A percentile compares a stretch with the other conserved stretches of the same genome.
Evolutionary conservation across 495 filamentous ascomycete genomes (phyloP).

Genomic region (Mytilinidion resinicola): DNA sequence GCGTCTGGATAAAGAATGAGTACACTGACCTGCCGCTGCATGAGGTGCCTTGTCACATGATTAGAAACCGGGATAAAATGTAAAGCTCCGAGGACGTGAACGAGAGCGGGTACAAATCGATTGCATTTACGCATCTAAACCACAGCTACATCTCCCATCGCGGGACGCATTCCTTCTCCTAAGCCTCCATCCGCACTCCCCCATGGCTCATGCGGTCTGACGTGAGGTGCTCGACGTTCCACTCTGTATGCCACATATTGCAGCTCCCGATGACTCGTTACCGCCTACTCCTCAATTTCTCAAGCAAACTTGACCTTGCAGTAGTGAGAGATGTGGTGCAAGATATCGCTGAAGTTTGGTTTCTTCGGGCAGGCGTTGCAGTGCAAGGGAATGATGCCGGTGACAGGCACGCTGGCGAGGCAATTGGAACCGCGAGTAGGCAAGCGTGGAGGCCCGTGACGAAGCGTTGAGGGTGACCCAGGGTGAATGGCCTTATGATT

Average conservation of each 20-base stretch:
- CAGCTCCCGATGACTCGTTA: constrained; percentile 58
- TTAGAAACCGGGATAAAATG: too few species aligned
- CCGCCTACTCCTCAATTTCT: constrained; percentile 43
- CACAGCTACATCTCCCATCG: too few species aligned
- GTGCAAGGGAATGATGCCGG: constrained; percentile 51
- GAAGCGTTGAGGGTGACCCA: too few species aligned
- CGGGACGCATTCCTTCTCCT: too few species aligned
- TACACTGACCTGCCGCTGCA: too few species aligned
- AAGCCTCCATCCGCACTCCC: too few species aligned
- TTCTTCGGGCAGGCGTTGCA: constrained; percentile 76
- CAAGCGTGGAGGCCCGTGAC: neutral
- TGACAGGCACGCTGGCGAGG: constrained; percentile 20
- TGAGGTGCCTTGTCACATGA: too few species aligned
- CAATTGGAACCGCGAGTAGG: neutral
- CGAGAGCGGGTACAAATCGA: too few species aligned
- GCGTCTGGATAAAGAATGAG: too few species aligned
- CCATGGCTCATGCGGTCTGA: constrained; percentile 57
- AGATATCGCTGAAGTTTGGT: constrained; percentile 76
- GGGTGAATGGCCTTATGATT: too few species aligned
- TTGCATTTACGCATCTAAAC: too few species aligned
- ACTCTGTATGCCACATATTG: constrained; percentile 60
- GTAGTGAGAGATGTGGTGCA: constrained; percentile 72
- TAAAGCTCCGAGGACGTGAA: too few species aligned
- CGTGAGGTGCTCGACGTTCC: constrained; percentile 60
- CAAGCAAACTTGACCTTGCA: constrained; percentile 62